Base-by-base conservation (phyloP, 306 rosid genomes). In the Gillenia trifoliata region DNA sequence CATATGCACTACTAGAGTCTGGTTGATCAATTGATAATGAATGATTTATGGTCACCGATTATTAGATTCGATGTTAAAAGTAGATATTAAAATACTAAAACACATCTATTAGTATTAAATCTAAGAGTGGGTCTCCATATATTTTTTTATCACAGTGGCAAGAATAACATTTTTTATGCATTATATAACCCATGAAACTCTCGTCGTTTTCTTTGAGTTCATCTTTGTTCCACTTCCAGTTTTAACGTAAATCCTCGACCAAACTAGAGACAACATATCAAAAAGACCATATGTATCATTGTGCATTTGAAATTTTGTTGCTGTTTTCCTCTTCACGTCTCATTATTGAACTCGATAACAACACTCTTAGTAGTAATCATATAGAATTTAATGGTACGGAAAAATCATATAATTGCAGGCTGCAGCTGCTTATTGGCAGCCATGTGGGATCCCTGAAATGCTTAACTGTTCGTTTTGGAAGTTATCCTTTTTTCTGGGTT, bases 391-490 rank as follows among this genome's bases (percentile, higher is more conserved):
- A 28, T 52, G 17, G 74, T 70, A 70, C 64, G 64, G 54, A 54
- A 3, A 36, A 70, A 4, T 33, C 22, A 26, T 9, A 50, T 33
- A 52, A 29, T 50, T 52, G 63, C 64, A 52, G 62, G 41, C 56
- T 59, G 49, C 64, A 52, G 36, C 64, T 70, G 64, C 64, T 70
- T 22, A 54, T 20, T 45, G 73, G 34, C 25, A 68, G 52, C 56
- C 80, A 54, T 52, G 55, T 25, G 73, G 79, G 72, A 50, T 11
- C 41, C 31, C 64, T 57, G 5, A 28, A 63, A 41, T 57, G 59
- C 49, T 31, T 60, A 60, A 77, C 64, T 77, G 71, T 77, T 70
- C 25, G n/a, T 20, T 54, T 63, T 71, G 77, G 67, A 71, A 36
- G 52, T 26, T 60, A 33, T 57, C 20, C 19, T 63, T 25, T n/a